These are phyloP conservation scores for Tulasnella sp. DNA, from an alignment of 768 basidiomycete genomes.

Conservation along the genomic window DNA sequence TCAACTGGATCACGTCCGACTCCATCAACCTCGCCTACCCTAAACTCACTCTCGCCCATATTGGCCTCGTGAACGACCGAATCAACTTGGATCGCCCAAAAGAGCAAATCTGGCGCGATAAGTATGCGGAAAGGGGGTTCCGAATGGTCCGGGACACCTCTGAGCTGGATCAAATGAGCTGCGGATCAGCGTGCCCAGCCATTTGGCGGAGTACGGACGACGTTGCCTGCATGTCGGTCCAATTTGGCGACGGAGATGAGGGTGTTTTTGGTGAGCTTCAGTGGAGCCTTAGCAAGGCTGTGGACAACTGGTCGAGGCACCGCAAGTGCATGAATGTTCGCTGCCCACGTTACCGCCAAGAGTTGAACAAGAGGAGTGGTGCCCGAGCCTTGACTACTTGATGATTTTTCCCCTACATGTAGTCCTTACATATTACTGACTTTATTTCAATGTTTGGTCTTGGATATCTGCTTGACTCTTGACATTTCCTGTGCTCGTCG, in stretches of 20 bases:
- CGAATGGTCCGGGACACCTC: not conserved
- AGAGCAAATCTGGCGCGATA: not conserved
- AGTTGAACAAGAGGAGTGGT: not conserved
- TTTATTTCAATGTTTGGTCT: not conserved
- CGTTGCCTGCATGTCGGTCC: not conserved
- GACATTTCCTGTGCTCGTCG: not conserved
- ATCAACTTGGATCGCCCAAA: not conserved
- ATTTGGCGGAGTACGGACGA: not conserved
- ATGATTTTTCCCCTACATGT: not conserved
- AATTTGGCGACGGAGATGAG: not conserved
- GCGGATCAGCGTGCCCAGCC: not conserved
- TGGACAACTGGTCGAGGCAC: not conserved
- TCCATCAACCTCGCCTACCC: not conserved
- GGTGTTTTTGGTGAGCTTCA: not conserved
- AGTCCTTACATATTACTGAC: too few relatives aligned
- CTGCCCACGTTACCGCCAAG: not conserved
- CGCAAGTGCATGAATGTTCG: not conserved
- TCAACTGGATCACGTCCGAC: constrained; percentile 4
- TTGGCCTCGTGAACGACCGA: not conserved
- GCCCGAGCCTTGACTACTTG: not conserved
- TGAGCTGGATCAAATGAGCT: not conserved
- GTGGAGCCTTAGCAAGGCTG: not conserved
- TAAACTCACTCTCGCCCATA: not conserved
- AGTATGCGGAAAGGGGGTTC: not conserved
- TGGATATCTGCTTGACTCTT: not conserved